Evolutionary conservation across 2,329 filamentous ascomycete species (phyloP), one percentile per base, ranked within the genome.

Genomic region (Phaeomoniella chlamydospora): DNA sequence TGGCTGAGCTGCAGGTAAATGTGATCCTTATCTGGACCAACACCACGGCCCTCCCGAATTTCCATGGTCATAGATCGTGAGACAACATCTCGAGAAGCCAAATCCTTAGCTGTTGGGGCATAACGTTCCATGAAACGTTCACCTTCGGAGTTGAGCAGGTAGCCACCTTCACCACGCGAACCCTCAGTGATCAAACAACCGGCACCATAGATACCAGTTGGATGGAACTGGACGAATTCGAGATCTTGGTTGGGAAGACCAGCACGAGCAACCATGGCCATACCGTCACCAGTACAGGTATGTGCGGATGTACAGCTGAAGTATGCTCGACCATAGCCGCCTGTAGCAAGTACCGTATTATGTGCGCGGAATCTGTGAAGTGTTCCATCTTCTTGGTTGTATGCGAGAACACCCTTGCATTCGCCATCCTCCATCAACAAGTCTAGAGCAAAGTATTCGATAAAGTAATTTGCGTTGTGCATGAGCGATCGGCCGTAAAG

Each of bases 121-220:
- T 98, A 98, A 55, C 88, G 79, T 68, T 96, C 88, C 88, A 98
- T 98, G 68, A 98, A 98, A 53, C 88, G 82, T 68, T 96, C 90
- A 67, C 88, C 88, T 71, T 96, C 83, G 4, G 83, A 86, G 75
- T 98, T 98, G 48, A 96, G 74, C 35, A 98, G 76, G 61, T 94
- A 96, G 54, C 88, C 88, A 72, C 88, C 88, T 72, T 96, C 90
- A 68, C 90, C 90, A 72, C 90, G 85, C 49, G 88, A 85, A 51
- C 88, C 88, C 67, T 98, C 88, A 10, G 90, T 96, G 56, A 98
- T 98, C 72, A 98, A 68, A 65, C 88, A 93, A 47, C 88, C 88
- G 53, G 88, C 90, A 54, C 90, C 90, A 62, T 98, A 98, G 65
- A 98, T 96, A 75, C 88, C 88, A 47, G 88, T 94, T 38, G 88